phyloP scores from a whole-genome alignment of 2,329 filamentous ascomycete species.

The Hypoxylon sp. region DNA sequence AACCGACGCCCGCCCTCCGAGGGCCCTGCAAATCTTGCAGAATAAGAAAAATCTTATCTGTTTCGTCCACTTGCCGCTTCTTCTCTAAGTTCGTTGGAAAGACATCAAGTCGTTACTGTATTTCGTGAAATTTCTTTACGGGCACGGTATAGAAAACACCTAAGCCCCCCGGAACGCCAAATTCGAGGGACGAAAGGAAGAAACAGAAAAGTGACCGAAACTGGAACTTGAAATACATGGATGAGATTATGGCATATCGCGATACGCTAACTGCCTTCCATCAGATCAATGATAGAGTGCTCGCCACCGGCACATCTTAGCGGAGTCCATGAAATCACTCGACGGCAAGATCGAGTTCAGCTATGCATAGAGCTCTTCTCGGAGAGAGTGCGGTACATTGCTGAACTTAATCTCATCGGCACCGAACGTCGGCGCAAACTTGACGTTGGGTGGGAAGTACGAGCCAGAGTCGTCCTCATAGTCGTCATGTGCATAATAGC shows the following conservation, averaged over 20 bases:
- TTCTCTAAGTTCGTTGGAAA: conserved; percentile 30
- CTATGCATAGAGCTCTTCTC: conserved; percentile 34
- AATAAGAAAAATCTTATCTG: conserved; percentile 2
- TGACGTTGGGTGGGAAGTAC: conserved; percentile 33
- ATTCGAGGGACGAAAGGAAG: conserved; percentile 29
- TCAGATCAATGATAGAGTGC: conserved; percentile 11
- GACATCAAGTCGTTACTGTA: conserved; percentile 51
- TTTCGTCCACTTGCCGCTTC: conserved; percentile 30
- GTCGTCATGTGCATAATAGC: conserved; percentile 36
- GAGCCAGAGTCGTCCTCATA: conserved; percentile 39
- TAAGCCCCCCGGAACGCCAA: conserved; percentile 43
- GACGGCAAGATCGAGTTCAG: background rate
- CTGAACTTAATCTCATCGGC: conserved; percentile 42
- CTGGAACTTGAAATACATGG: conserved; percentile 22
- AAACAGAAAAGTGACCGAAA: conserved; percentile 18
- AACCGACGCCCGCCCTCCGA: conserved; percentile 9
- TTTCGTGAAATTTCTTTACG: conserved; percentile 44
- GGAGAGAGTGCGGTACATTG: conserved; percentile 31
- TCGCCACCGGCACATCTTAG: background rate
- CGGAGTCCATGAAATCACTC: background rate
- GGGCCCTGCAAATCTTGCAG: conserved; percentile 5
- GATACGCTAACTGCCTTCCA: conserved; percentile 10
- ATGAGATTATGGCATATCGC: conserved; percentile 21
- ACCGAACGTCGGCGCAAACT: conserved; percentile 28
- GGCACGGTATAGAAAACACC: conserved; percentile 36